These are phyloP conservation scores for Beauveria sp. DNA, from an alignment of 2,329 filamentous ascomycete genomes.

Conservation along the genomic window DNA sequence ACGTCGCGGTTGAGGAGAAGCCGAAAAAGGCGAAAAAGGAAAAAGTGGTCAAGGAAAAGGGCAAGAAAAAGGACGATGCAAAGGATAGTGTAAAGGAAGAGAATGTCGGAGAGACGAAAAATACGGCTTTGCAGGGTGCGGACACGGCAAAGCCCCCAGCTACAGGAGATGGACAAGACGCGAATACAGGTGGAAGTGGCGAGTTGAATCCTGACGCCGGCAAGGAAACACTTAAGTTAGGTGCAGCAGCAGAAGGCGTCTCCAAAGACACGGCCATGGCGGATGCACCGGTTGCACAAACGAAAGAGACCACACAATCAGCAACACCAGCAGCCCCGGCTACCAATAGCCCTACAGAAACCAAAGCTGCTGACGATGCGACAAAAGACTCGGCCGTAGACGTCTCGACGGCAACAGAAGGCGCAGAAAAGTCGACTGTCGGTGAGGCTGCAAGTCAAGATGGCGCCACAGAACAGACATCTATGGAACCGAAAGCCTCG, in stretches of 20 bases:
- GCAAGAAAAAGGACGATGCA: constrained; percentile 22
- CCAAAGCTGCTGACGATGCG: neutral
- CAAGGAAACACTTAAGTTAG: neutral
- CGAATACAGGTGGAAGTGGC: neutral
- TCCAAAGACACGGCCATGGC: neutral
- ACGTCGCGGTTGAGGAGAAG: constrained; percentile 55
- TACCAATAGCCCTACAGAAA: neutral
- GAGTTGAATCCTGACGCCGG: neutral
- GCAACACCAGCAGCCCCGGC: neutral
- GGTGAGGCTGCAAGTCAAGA: neutral
- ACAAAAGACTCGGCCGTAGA: neutral
- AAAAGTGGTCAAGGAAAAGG: constrained; percentile 28
- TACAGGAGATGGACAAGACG: neutral
- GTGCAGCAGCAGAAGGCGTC: neutral
- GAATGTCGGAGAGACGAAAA: constrained; percentile 8
- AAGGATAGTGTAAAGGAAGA: constrained; percentile 13
- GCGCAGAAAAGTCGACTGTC: neutral
- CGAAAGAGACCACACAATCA: neutral
- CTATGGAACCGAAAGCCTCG: neutral
- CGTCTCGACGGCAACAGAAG: neutral
- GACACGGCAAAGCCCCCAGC: neutral
- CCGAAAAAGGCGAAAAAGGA: constrained; percentile 50
- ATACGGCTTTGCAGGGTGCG: neutral
- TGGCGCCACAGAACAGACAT: no score
- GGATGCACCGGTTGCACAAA: neutral